Evolutionary conservation across 2,329 filamentous ascomycete genomes (phyloP).

Genomic region (Aspergillus jensenii): DNA sequence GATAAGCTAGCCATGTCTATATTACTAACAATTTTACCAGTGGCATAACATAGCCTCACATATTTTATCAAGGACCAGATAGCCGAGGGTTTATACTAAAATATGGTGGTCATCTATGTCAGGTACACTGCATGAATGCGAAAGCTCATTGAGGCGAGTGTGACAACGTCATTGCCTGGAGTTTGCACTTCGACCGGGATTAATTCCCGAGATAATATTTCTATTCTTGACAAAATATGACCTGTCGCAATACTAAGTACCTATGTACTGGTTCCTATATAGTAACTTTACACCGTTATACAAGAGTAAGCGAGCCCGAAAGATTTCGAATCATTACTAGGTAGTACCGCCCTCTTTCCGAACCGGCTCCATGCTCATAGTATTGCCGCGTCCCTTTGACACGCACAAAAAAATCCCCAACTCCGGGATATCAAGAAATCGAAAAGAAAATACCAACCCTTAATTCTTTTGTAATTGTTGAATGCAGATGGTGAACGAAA

Average conservation of each 20-base stretch:
- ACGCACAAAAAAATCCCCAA: constrained; percentile 8
- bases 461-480: not conserved
- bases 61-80: not conserved
- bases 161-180: not conserved
- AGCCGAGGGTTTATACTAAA: not conserved
- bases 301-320: not conserved
- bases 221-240: not conserved
- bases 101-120: not conserved
- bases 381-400: not conserved
- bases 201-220: not conserved
- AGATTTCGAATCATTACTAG: not conserved
- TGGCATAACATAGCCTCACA: not conserved
- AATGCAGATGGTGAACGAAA: not conserved
- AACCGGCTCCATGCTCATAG: not conserved
- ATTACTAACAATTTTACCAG: not conserved
- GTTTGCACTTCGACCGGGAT: not conserved
- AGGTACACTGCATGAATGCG: not conserved
- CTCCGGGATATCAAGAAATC: constrained; percentile 16
- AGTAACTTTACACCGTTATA: not conserved
- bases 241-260: not conserved
- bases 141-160: not conserved
- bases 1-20: not conserved
- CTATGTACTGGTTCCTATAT: not conserved
- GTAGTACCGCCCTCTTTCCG: not conserved
- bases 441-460: not conserved